A percentile compares a stretch with the other conserved stretches of the same genome.
Evolutionary conservation across 1,284 basidiomycete species (phyloP).

Genomic region (Sanghuangporus sanghuang): DNA sequence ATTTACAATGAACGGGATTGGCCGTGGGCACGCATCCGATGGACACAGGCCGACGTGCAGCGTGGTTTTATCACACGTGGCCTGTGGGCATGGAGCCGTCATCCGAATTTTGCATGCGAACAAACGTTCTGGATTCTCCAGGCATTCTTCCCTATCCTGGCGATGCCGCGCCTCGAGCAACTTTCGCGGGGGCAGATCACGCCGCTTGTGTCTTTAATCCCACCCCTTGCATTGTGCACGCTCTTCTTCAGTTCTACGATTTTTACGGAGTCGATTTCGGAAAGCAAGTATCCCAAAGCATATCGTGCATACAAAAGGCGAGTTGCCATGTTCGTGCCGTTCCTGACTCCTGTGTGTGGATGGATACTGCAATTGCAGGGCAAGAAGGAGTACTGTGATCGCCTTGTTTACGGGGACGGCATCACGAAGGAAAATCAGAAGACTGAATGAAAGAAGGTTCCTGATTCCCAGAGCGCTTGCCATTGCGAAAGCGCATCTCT

Average conservation of each 20-base stretch:
- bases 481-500: neutral
- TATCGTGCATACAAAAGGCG: slow-evolving; percentile 73
- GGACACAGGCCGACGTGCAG: slow-evolving; percentile 62
- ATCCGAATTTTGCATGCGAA: slow-evolving; percentile 91
- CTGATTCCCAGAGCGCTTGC: neutral
- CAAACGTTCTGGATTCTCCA: slow-evolving; percentile 82
- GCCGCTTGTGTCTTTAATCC: slow-evolving; percentile 40
- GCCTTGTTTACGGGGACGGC: slow-evolving; percentile 37
- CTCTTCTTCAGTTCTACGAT: slow-evolving; percentile 72
- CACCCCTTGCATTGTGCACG: slow-evolving; percentile 52
- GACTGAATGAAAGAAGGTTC: neutral
- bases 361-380: slow-evolving; percentile 30
- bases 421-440: slow-evolving; percentile 19
- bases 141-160: slow-evolving; percentile 59
- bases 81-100: slow-evolving; percentile 81
- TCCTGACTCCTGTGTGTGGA: slow-evolving; percentile 44
- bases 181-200: slow-evolving; percentile 25
- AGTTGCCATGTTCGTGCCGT: slow-evolving; percentile 78
- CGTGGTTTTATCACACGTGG: slow-evolving; percentile 85
- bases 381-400: slow-evolving; percentile 33
- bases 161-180: slow-evolving; percentile 31
- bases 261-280: slow-evolving; percentile 79
- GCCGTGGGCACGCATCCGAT: slow-evolving; percentile 57
- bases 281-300: slow-evolving; percentile 66
- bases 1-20: slow-evolving; percentile 46